These are phyloP conservation scores for Colletotrichum lini DNA, from an alignment of 2,329 filamentous ascomycete species.

Conservation along the genomic window DNA sequence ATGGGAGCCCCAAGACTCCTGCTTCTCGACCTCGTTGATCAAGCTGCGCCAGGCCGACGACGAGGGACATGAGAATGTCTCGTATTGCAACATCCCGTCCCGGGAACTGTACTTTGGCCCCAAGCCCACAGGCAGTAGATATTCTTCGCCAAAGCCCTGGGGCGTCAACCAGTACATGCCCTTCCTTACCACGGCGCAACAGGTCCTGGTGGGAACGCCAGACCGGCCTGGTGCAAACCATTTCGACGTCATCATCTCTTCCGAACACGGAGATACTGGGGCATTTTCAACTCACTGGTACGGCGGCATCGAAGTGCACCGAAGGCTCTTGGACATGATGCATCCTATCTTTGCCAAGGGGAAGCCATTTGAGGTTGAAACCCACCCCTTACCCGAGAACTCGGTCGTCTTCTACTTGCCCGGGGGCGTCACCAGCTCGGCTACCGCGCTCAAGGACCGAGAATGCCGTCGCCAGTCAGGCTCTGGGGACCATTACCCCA, in stretches of 20 bases:
- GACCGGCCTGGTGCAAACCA: constrained; percentile 5
- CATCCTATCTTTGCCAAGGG: constrained; percentile 8
- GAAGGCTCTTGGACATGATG: constrained; percentile 17
- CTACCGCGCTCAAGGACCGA: background rate
- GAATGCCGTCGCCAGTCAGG: constrained; percentile 9
- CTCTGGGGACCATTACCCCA: constrained; percentile 20
- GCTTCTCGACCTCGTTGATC: constrained; percentile 38
- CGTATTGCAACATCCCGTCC: constrained; percentile 32
- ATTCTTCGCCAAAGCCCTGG: constrained; percentile 35
- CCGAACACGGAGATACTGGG: background rate
- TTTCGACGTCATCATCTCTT: constrained; percentile 20
- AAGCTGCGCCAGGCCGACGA: constrained; percentile 12
- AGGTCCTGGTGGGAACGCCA: constrained; percentile 46
- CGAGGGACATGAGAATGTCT: constrained; percentile 13
- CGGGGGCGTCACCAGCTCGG: background rate
- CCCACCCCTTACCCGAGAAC: background rate
- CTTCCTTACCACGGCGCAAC: constrained; percentile 46
- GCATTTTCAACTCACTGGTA: constrained; percentile 18
- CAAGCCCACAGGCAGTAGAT: background rate
- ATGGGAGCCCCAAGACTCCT: constrained; percentile 45
- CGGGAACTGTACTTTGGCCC: background rate
- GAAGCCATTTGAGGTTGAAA: constrained; percentile 5
- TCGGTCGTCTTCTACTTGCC: constrained; percentile 34
- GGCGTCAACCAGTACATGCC: constrained; percentile 48
- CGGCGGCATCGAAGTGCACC: constrained; percentile 35